A percentile compares a stretch with the other conserved stretches of the same genome.
Evolutionary conservation across 306 rosid genomes (phyloP).

Genomic region (Rosa persica): DNA sequence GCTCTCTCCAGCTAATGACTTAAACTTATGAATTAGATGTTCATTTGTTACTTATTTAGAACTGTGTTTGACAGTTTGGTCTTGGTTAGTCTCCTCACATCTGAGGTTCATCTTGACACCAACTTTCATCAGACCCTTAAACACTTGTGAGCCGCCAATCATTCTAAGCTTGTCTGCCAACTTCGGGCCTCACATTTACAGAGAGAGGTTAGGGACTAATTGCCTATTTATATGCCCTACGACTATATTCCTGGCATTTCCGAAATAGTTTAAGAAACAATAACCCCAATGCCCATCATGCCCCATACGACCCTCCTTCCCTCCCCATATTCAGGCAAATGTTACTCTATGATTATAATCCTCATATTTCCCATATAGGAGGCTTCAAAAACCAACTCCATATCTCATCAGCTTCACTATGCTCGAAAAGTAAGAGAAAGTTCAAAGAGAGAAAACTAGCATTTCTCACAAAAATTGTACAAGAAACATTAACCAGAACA

Average conservation of each 20-base stretch:
- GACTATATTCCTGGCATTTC: neutral
- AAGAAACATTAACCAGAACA: neutral
- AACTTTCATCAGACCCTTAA: neutral
- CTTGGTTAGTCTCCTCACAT: neutral
- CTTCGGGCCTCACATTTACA: constrained; percentile 1
- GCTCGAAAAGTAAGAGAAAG: neutral
- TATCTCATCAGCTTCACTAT: neutral
- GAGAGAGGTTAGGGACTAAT: neutral
- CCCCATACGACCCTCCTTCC: neutral
- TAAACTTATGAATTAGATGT: neutral
- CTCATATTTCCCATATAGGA: neutral
- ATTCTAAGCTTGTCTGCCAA: neutral
- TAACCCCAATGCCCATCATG: neutral
- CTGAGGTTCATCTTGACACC: neutral
- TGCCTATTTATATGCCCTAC: neutral
- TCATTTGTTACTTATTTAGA: neutral
- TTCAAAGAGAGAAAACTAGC: neutral
- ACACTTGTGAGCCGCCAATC: neutral
- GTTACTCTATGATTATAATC: neutral
- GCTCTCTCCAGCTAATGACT: neutral
- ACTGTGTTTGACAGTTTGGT: neutral
- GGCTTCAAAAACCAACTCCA: neutral
- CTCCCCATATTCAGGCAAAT: neutral
- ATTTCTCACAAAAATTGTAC: neutral
- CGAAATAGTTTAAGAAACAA: neutral